Conservation (phyloP, 352 stramenopile species). For the Blastocystis sp. region DNA sequence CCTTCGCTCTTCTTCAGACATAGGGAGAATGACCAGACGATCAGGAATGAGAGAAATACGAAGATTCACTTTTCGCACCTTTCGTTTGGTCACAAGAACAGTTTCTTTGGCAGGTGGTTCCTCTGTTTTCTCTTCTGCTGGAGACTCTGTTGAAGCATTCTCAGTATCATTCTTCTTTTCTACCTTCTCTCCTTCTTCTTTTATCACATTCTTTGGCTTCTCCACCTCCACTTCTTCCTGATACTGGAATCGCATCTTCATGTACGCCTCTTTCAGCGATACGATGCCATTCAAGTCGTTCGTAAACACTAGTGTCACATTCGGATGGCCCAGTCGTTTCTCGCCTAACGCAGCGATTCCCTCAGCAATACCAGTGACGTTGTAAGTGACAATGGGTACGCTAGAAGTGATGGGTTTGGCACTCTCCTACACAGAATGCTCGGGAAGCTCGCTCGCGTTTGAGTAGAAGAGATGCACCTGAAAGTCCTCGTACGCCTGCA, state of each 20-base stretch:
- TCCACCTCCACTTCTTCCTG: conserved; percentile 71
- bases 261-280: conserved; percentile 77
- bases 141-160: not conserved
- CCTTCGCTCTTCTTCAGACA: not conserved
- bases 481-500: conserved; percentile 82
- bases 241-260: conserved; percentile 70
- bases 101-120: not conserved
- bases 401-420: conserved; percentile 64
- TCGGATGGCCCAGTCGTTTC: conserved; percentile 79
- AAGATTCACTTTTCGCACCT: conserved; percentile 61
- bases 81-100: conserved; percentile 61
- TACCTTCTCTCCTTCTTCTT: not conserved
- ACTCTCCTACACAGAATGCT: conserved; percentile 45
- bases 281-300: conserved; percentile 82
- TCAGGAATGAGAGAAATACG: not conserved
- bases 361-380: conserved; percentile 80
- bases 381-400: conserved; percentile 80
- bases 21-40: conserved; percentile 11
- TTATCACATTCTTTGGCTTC: conserved; percentile 74
- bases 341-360: conserved; percentile 77
- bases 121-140: conserved; percentile 31
- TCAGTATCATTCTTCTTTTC: conserved; percentile 31
- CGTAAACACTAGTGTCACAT: conserved; percentile 86
- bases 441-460: conserved; percentile 74
- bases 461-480: conserved; percentile 83